Evolutionary conservation across 2,329 filamentous ascomycete genomes (phyloP), one percentile per base, ranked within the genome.

Genomic region (Neopestalotiopsis sp.): DNA sequence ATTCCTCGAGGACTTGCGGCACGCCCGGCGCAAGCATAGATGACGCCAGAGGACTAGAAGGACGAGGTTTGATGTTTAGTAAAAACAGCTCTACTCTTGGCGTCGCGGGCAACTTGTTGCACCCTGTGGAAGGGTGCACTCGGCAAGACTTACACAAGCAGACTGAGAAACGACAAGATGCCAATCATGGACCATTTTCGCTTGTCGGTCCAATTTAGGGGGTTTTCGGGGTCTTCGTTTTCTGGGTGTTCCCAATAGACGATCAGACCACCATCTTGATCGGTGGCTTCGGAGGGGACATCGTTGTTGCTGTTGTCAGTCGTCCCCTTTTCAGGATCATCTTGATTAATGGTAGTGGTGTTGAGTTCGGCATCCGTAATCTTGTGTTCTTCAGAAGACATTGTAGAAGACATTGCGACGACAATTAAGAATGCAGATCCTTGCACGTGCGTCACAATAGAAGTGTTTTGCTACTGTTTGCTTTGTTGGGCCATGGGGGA

Each of bases 141-240:
- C 5, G 34, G 34, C 34, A 38, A 9, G 32, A 63, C 61, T 63
- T 42, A 63, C 61, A 87, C 88, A 67, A 89, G 86, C 73, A 89
- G 87, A 3, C 86, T 88, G 67, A 80, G 81, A 67, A 74, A 78
- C 0, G 79, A 82, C 32, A 79, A 79, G 49, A 77, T 75, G 20
- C 80, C 71, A 5, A 79, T 82, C 2, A 78, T 75, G 0, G 74
- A 73, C 79, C 79, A 81, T 70, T 80, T 81, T 71, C 76, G 75
- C 56, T 70, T 49, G 17, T 71, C 73, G 1, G 71, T 73, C 86
- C 87, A 89, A 73, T 89, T 89, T 61, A 78, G 73, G 2, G 81
- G 81, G 68, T 83, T 82, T 4, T 64, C 70, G 1, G 79, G 80
- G 68, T 83, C 81, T n/a, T 86, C 77, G 3, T n/a, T 34, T 10